Percentiles rank a stretch among this genome's conserved stretches.
Conservation (phyloP, 106 monocot genomes). For the Narthecium ossifragum region DNA sequence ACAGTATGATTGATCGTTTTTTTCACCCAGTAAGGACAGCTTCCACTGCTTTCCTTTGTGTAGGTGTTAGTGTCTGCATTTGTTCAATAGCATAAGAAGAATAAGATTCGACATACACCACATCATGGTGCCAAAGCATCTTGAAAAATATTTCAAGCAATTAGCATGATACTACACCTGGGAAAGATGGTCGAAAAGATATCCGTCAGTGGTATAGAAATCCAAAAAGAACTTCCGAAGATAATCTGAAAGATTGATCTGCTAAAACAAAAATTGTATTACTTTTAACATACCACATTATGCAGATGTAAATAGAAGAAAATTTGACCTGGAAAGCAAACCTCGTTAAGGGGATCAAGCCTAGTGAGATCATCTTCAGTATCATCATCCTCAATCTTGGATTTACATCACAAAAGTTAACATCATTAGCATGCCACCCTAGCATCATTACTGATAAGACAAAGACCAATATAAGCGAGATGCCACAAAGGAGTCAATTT, state of each 20-base stretch:
- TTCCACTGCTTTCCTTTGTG: constrained; percentile 34
- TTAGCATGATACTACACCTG: constrained; percentile 35
- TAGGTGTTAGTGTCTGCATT: constrained; percentile 30
- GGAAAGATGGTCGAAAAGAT: constrained; percentile 57
- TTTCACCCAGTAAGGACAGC: constrained; percentile 19
- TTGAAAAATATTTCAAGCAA: neutral
- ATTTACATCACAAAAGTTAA: neutral
- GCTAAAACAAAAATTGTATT: constrained; percentile 12
- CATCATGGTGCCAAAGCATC: neutral
- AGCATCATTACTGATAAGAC: neutral
- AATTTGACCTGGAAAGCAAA: constrained; percentile 16
- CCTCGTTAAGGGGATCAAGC: constrained; percentile 86
- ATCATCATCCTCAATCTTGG: constrained; percentile 36
- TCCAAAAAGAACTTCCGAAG: constrained; percentile 47
- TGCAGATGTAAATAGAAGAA: neutral
- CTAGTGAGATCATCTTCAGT: constrained; percentile 58
- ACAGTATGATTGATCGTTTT: too few species aligned
- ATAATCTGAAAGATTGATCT: constrained; percentile 69
- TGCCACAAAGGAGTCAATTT: neutral
- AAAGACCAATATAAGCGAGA: neutral
- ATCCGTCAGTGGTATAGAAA: constrained; percentile 34
- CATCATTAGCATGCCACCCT: neutral
- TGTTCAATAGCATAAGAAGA: neutral
- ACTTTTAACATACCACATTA: neutral
- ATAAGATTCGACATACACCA: neutral